Percentiles rank a stretch among this genome's conserved stretches.
Conservation (phyloP, 345 rosid genomes). For the Eutrema yunnanense region DNA sequence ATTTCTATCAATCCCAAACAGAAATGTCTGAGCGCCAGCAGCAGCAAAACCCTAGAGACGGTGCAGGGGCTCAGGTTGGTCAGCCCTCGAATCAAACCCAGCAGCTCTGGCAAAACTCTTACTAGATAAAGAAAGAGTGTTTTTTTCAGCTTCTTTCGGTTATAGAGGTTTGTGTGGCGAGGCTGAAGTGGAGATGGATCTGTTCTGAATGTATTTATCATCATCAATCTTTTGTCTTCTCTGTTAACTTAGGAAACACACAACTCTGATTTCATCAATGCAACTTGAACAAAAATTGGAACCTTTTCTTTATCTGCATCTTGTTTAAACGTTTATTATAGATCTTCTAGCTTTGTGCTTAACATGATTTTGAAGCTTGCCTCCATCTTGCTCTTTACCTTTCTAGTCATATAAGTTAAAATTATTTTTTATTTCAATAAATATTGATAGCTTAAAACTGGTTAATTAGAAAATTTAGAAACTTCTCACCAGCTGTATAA, state of each 20-base stretch:
- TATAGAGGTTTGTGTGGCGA: constrained; percentile 21
- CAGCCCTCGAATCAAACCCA: constrained; percentile 84
- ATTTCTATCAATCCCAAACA: constrained; percentile 71
- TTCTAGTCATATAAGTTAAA: background rate
- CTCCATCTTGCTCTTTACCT: background rate
- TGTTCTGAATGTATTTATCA: constrained; percentile 19
- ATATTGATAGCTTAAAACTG: background rate
- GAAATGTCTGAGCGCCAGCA: constrained; percentile 91
- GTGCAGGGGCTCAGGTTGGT: constrained; percentile 51
- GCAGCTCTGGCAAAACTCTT: constrained; percentile 92
- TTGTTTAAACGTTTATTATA: background rate
- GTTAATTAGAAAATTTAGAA: background rate
- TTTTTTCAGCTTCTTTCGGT: constrained; percentile 5
- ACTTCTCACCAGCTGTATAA: background rate
- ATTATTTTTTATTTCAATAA: background rate
- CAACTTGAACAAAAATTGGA: background rate
- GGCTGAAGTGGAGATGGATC: constrained; percentile 5
- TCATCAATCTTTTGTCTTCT: background rate
- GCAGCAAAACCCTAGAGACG: constrained; percentile 86
- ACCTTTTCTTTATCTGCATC: background rate
- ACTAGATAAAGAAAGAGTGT: constrained; percentile 39
- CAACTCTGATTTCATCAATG: constrained; percentile 12
- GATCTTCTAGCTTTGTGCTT: background rate
- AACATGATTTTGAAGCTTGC: background rate
- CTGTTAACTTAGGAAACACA: constrained; percentile 7